These are phyloP conservation scores for Magnusiomyces magnusii DNA, from an alignment of 1,139 yeast species.

Conservation along the genomic window DNA sequence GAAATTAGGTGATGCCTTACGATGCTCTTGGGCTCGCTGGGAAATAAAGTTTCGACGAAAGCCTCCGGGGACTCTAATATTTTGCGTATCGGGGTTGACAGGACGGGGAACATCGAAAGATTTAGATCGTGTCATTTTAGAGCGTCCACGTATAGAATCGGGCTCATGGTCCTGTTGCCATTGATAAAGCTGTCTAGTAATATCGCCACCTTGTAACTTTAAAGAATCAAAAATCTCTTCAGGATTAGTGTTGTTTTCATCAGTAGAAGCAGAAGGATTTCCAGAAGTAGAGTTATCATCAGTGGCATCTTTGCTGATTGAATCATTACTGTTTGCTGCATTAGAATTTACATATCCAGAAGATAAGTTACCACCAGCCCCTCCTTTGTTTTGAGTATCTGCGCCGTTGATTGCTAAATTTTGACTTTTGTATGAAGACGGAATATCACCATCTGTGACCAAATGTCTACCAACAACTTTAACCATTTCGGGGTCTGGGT, in stretches of 20 bases:
- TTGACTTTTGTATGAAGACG: neutral
- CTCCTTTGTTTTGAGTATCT: neutral
- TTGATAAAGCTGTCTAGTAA: conserved; percentile 72
- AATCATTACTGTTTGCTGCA: neutral
- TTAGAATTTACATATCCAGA: too few relatives aligned
- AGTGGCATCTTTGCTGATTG: neutral
- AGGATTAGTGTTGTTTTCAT: conserved; percentile 1
- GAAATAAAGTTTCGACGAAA: conserved; percentile 76
- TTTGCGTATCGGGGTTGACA: conserved; percentile 28
- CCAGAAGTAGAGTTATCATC: neutral
- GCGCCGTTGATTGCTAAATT: neutral
- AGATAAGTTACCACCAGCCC: too few relatives aligned
- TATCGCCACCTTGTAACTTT: conserved; percentile 76
- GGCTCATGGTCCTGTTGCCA: conserved; percentile 52
- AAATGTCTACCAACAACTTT: conserved; percentile 53
- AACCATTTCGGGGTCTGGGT: conserved; percentile 50
- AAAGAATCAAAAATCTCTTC: conserved; percentile 45
- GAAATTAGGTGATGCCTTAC: conserved; percentile 46
- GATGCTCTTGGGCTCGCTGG: conserved; percentile 22
- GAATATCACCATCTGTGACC: conserved; percentile 29
- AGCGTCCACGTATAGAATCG: conserved; percentile 19
- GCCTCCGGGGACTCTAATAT: conserved; percentile 87
- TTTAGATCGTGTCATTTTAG: conserved; percentile 35
- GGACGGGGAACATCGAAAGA: conserved; percentile 37
- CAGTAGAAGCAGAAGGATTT: too few relatives aligned